Percentiles rank a stretch among this genome's conserved stretches.
phyloP scores from a whole-genome alignment of 139 green algal species.

The Bryopsis sp. region DNA sequence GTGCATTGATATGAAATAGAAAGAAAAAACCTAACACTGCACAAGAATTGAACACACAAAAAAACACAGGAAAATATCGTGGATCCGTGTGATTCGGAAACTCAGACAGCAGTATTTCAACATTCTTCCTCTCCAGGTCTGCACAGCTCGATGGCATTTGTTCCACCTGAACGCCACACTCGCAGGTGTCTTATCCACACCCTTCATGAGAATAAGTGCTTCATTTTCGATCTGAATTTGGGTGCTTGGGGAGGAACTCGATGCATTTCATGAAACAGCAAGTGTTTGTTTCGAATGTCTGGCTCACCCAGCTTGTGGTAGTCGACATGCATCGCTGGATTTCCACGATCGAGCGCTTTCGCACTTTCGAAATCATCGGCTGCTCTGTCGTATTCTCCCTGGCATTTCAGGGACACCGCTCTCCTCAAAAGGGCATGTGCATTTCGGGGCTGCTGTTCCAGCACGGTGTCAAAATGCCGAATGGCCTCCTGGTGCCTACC shows the following conservation, averaged over 20 bases:
- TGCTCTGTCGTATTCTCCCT: constrained; percentile 24
- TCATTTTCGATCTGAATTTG: neutral
- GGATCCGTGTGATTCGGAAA: too few species aligned
- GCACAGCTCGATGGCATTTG: neutral
- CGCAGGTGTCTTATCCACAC: neutral
- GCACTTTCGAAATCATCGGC: constrained; percentile 30
- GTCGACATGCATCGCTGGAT: constrained; percentile 25
- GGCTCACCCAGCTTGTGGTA: constrained; percentile 25
- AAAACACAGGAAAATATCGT: too few species aligned
- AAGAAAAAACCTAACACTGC: too few species aligned
- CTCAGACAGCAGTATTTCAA: too few species aligned
- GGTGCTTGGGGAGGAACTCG: neutral
- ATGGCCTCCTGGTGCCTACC: constrained; percentile 18
- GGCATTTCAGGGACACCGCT: constrained; percentile 18
- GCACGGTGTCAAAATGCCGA: constrained; percentile 24
- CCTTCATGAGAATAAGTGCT: neutral
- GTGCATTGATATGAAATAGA: too few species aligned
- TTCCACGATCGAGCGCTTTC: constrained; percentile 16
- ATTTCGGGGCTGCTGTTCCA: constrained; percentile 32
- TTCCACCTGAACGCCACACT: neutral
- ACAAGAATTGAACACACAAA: too few species aligned
- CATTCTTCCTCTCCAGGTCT: neutral
- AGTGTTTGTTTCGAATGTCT: neutral
- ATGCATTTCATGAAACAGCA: neutral
- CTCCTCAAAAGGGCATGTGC: constrained; percentile 30